phyloP scores from a whole-genome alignment of 2,329 filamentous ascomycete genomes.

The Diaporthe australafricana region DNA sequence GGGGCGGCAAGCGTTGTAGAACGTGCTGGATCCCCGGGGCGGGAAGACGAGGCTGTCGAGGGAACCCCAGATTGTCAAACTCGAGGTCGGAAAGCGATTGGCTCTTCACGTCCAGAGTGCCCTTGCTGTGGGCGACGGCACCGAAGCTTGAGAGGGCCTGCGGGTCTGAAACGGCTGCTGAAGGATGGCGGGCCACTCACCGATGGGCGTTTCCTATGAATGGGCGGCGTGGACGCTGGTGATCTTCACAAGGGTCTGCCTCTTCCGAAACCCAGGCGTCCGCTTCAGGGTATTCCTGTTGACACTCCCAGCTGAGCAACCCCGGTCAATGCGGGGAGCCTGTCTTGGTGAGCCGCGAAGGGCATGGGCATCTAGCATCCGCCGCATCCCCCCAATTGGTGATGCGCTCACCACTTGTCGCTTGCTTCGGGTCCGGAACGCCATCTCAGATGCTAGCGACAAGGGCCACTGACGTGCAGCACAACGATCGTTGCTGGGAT shows the following conservation, averaged over 20 bases:
- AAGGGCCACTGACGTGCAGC: constrained; percentile 13
- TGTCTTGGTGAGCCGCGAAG: background rate
- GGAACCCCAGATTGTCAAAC: constrained; percentile 25
- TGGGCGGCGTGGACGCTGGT: background rate
- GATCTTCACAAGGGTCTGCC: constrained; percentile 18
- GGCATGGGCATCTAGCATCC: background rate
- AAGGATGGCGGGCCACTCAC: constrained; percentile 16
- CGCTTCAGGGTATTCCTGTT: background rate
- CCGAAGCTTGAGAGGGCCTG: background rate
- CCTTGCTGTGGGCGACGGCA: constrained; percentile 2
- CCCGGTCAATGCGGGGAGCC: constrained; percentile 12
- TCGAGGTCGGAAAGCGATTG: constrained; percentile 12
- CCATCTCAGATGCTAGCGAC: background rate
- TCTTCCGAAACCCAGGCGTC: constrained; percentile 17
- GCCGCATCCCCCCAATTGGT: background rate
- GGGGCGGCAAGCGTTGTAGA: background rate
- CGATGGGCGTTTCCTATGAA: background rate
- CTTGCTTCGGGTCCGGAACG: background rate
- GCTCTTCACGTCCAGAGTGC: constrained; percentile 2
- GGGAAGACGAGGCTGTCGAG: constrained; percentile 20
- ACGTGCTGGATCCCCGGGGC: background rate
- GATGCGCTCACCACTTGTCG: background rate
- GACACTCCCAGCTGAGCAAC: background rate
- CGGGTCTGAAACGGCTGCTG: constrained; percentile 17
- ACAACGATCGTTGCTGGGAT: constrained; percentile 1